Percentiles rank a stretch among this genome's conserved stretches.
These are phyloP conservation scores for Penicillium rolfsii DNA, from an alignment of 2,329 filamentous ascomycete genomes.

Conservation along the genomic window DNA sequence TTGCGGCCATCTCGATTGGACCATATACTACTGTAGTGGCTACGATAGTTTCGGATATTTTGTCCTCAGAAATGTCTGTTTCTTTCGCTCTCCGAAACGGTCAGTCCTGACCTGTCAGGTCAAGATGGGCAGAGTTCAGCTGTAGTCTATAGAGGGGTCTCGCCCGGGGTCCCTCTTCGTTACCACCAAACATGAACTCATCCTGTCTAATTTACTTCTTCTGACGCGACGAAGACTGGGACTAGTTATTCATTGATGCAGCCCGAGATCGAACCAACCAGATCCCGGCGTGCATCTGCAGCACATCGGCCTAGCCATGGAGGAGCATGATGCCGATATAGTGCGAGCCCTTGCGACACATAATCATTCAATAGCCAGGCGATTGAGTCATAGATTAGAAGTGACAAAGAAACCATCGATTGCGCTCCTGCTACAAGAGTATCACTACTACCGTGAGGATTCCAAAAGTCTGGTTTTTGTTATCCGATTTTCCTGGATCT, in stretches of 20 bases:
- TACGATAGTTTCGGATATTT: constrained; percentile 8
- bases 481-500: constrained; percentile 13
- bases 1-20: background rate
- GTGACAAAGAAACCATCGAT: background rate
- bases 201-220: background rate
- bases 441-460: background rate
- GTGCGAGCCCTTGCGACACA: background rate
- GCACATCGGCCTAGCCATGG: background rate
- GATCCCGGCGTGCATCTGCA: background rate
- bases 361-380: background rate
- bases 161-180: background rate
- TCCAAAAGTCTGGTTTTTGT: constrained; percentile 4
- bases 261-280: background rate
- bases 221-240: background rate
- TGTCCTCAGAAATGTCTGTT: background rate
- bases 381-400: background rate
- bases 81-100: background rate
- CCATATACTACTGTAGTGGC: background rate
- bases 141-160: background rate
- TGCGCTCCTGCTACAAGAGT: constrained; percentile 1
- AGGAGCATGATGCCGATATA: background rate
- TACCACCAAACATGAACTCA: background rate
- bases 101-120: background rate
- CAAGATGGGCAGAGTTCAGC: background rate
- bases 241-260: background rate